Evolutionary conservation across 2,329 filamentous ascomycete genomes (phyloP).

Genomic region (Xenosphaeropsis pyriputrescens): DNA sequence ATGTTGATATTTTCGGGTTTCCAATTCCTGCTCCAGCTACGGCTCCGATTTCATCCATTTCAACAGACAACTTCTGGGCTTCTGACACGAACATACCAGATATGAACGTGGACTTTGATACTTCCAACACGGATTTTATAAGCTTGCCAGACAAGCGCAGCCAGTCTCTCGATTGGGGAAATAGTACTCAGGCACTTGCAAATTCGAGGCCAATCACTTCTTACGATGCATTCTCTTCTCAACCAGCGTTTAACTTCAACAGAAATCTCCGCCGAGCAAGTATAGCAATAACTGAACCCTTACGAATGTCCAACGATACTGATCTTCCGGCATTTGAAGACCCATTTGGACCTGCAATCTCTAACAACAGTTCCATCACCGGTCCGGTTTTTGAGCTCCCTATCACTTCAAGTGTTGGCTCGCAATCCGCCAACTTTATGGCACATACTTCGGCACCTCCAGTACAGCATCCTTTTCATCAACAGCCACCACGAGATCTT

Average conservation of each 20-base stretch:
- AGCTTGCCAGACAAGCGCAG: not conserved
- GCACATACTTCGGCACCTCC: constrained; percentile 7
- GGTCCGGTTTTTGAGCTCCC: too few relatives aligned
- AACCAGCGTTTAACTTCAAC: too few relatives aligned
- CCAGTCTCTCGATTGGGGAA: not conserved
- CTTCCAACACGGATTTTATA: constrained; percentile 14
- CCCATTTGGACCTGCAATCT: too few relatives aligned
- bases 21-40: constrained; percentile 42
- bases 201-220: too few relatives aligned
- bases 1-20: constrained; percentile 42
- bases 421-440: constrained; percentile 2
- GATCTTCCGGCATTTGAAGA: constrained; percentile 4
- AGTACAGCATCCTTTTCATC: constrained; percentile 13
- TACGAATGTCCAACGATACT: not conserved
- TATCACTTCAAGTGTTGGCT: not conserved
- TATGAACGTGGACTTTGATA: constrained; percentile 45
- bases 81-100: constrained; percentile 30
- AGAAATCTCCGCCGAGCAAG: too few relatives aligned
- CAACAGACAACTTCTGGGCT: constrained; percentile 37
- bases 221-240: too few relatives aligned
- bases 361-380: too few relatives aligned
- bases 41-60: constrained; percentile 26
- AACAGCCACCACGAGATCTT: constrained; percentile 17
- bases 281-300: too few relatives aligned
- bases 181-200: too few relatives aligned